Evolutionary conservation across 2,329 filamentous ascomycete genomes (phyloP).

Genomic region (Spiromastix sp.): DNA sequence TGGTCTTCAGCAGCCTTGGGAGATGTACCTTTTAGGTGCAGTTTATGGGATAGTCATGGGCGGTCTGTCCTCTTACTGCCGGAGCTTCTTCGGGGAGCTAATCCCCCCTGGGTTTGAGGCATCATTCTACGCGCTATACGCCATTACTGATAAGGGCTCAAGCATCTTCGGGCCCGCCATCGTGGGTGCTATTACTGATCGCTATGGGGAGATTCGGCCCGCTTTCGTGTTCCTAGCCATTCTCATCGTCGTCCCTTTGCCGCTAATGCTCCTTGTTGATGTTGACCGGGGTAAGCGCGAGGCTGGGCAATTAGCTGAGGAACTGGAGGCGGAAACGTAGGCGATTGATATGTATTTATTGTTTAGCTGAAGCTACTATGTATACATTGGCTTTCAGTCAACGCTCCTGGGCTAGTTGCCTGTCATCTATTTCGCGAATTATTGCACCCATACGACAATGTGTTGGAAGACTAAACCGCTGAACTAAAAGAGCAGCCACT

Average conservation of each 20-base stretch:
- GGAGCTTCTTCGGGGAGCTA: constrained; percentile 82
- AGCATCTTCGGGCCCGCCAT: constrained; percentile 90
- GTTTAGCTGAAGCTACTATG: too few species aligned
- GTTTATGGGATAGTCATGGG: constrained; percentile 91
- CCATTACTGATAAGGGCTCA: constrained; percentile 93
- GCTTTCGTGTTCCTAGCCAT: constrained; percentile 87
- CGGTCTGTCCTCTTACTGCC: constrained; percentile 85
- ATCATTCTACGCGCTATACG: constrained; percentile 92
- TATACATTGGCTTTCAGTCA: too few species aligned
- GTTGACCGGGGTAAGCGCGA: constrained; percentile 68
- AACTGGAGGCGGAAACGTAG: too few species aligned
- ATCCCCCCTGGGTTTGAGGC: constrained; percentile 92
- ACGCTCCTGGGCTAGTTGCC: too few species aligned
- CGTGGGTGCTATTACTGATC: constrained; percentile 85
- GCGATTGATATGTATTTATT: too few species aligned
- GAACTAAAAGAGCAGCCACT: too few species aligned
- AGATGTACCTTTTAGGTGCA: constrained; percentile 87
- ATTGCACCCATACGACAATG: too few species aligned
- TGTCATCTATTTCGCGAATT: too few species aligned
- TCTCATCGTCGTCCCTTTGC: constrained; percentile 74
- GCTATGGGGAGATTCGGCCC: constrained; percentile 65
- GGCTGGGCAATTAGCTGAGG: constrained; percentile 53
- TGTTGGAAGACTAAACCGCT: too few species aligned
- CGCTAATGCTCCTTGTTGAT: constrained; percentile 74
- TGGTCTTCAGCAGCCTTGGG: constrained; percentile 88